Evolutionary conservation across 192 early-diverging fungal species (phyloP), one percentile per base, ranked within the genome.

Genomic region (Entophlyctis helioformis): DNA sequence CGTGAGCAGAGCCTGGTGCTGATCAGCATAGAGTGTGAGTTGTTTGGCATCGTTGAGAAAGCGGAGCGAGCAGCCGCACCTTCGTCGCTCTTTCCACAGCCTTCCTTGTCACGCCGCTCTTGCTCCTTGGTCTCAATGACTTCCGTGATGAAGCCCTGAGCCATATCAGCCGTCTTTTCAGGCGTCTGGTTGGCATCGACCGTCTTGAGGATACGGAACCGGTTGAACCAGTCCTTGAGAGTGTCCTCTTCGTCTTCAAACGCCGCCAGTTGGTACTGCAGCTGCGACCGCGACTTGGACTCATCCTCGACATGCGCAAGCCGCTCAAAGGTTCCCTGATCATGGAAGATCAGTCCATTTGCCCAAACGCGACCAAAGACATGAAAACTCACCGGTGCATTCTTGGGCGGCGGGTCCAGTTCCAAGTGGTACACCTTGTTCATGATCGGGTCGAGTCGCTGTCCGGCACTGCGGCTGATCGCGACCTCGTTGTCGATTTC

Each of bases 181-280:
- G 22, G 5, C 1, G 39, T 25, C 24, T 33, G 24, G 26, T 52
- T 60, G 10, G 57, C 51, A 33, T 71, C 63, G 13, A 66, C 26
- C 22, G 48, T 44, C 67, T 69, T 33, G 9, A 76, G 36, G 36
- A 69, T 77, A 36, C 64, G 54, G 40, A 78, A 78, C 29, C 61
- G 39, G 7, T 27, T 31, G 43, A 52, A 72, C 67, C 72, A 78
- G 7, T 78, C 76, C 36, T 62, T 63, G n/a, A 78, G 24, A 2
- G 37, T 40, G 36, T 73, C 74, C 53, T 71, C 59, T 39, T 74
- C 60, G 6, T 72, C 66, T 42, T 77, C 76, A 54, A 69, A 78
- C 11, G 62, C 56, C 3, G 64, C 57, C n/a, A 73, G 41, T 39
- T 74, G 69, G 40, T 64, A 69, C 31, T 78, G 75, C 22, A 76